Evolutionary conservation across 805 yeast species (phyloP).

Genomic region (Peterozyma toletana): DNA sequence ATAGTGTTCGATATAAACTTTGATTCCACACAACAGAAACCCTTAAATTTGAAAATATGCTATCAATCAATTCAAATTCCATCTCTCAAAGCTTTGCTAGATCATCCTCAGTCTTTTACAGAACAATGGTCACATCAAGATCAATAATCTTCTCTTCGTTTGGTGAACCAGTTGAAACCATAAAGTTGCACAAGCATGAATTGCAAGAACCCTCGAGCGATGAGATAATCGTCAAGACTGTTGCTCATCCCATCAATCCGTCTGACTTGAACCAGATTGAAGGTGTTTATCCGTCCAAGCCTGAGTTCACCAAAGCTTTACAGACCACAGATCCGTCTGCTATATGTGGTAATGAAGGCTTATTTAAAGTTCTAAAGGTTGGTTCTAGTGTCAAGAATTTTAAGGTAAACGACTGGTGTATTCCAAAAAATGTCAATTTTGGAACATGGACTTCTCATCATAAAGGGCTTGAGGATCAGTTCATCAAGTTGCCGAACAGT

Average conservation of each 20-base stretch:
- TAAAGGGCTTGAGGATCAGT: constrained; percentile 39
- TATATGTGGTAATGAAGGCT: constrained; percentile 91
- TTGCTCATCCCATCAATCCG: constrained; percentile 87
- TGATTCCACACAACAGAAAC: no score
- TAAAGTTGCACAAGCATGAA: constrained; percentile 43
- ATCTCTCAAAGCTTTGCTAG: no score
- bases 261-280: constrained; percentile 81
- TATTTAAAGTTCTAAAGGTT: constrained; percentile 72
- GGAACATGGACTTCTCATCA: constrained; percentile 95
- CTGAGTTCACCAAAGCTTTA: constrained; percentile 45
- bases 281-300: constrained; percentile 81
- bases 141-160: constrained; percentile 63
- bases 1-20: no score
- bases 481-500: constrained; percentile 50
- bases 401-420: constrained; percentile 76
- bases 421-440: constrained; percentile 68
- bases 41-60: no score
- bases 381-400: constrained; percentile 47
- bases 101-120: not conserved
- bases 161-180: constrained; percentile 58
- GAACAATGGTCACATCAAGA: constrained; percentile 26
- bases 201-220: constrained; percentile 33
- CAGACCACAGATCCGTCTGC: constrained; percentile 64
- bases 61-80: no score
- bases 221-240: constrained; percentile 53